Evolutionary conservation across 31 red algal species (phyloP).

Genomic region (Endocladia muricata): DNA sequence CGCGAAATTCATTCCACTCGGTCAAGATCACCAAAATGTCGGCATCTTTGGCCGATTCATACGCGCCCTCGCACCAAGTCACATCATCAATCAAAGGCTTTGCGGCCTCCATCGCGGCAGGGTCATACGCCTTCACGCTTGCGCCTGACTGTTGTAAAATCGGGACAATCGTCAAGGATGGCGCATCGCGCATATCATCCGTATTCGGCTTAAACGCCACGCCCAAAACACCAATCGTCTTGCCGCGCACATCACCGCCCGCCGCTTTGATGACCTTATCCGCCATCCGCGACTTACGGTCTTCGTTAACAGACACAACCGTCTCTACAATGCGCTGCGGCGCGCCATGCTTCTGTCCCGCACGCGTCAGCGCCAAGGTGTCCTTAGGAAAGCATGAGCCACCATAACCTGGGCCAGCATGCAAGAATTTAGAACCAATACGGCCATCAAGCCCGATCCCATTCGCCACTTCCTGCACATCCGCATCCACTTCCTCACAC

Average conservation of each 20-base stretch:
- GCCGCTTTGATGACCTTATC: neutral
- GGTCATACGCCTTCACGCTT: neutral
- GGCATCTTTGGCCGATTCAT: constrained; percentile 24
- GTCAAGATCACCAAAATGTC: constrained; percentile 49
- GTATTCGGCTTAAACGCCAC: constrained; percentile 22
- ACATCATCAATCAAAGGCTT: neutral
- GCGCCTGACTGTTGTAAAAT: neutral
- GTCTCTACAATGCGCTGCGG: neutral
- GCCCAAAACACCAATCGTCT: constrained; percentile 7
- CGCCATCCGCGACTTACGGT: neutral
- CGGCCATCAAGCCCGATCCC: constrained; percentile 42
- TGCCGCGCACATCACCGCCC: neutral
- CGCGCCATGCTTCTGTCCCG: constrained; percentile 17
- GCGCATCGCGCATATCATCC: constrained; percentile 16
- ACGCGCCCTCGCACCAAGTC: too few species aligned
- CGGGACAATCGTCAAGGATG: neutral
- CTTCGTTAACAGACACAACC: neutral
- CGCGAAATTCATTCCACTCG: constrained; percentile 52
- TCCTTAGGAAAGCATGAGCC: constrained; percentile 69
- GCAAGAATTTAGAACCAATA: constrained; percentile 35
- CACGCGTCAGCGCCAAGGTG: constrained; percentile 24
- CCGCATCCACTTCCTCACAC: constrained; percentile 33
- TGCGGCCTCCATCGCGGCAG: neutral
- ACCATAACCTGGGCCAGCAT: constrained; percentile 52
- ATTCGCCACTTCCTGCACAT: constrained; percentile 5